Base-by-base conservation (phyloP, 1,284 basidiomycete genomes). In the Inonotus obliquus region DNA sequence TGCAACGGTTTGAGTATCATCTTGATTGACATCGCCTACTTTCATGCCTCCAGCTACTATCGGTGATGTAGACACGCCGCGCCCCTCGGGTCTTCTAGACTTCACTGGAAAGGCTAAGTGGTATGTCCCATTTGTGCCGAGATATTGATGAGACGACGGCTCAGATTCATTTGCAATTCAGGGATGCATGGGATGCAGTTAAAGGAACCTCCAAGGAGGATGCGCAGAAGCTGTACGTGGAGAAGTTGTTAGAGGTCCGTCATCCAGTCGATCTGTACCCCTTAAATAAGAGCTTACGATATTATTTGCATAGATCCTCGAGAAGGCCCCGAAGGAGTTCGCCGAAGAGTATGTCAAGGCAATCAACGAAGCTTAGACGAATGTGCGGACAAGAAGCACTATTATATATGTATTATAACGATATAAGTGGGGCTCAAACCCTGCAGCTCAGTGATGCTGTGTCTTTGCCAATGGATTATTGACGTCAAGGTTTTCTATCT, bases 141-240 rank as follows among this genome's bases (percentile, higher is more conserved):
- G 21, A 44, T 37, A 19, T 39, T 23, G n/a, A 54, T 32, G 47
- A 25, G 23, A 25, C 7, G 25, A 49, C 11, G 7, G 13, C n/a
- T 44, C 17, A 44, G 19, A 39, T 27, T 25, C 21, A 52, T 63
- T 44, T 6, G 4, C 27, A 17, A 35, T 25, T 44, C 67, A 91
- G 91, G 92, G 86, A 92, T 72, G 94, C 94, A n/a, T 96, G 93
- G 92, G 82, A 86, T 51, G 72, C 70, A n/a, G 80, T 90, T 65
- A 81, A 94, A 75, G 92, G 87, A 37, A 82, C 75, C 41, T 79
- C 83, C 57, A 81, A 83, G 74, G 90, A 92, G 69, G 86, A 86
- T 0, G 91, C 92, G 14, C 75, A 81, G 75, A 71, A 74, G 56
- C 78, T 82, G 69, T 96, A 96, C 69, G 89, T 95, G 63, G 80